Evolutionary conservation across 192 early-diverging fungal genomes (phyloP), one percentile per base, ranked within the genome.

Genomic region (Gorgonomyces haynaldii): DNA sequence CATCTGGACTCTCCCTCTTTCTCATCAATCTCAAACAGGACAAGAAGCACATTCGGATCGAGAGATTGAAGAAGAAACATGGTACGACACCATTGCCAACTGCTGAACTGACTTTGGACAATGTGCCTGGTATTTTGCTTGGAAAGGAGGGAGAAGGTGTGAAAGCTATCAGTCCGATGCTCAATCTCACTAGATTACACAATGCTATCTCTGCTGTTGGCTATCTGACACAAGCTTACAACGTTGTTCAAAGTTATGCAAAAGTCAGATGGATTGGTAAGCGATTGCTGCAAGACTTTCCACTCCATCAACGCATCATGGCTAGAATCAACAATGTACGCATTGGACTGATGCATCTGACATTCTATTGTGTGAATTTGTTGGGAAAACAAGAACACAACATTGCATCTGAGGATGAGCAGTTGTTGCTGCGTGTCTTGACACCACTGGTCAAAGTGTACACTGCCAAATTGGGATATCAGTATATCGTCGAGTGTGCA

Each of bases 141-240:
- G 81, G 81, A 15, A 37, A 57, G 12, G 42, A 47, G 19, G 45
- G 69, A 23, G 47, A 68, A 15, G 83, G 83, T 42, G 73, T 84
- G 3, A 63, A 66, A 23, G 73, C 64, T 31, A 82, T 85, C 22
- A 61, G 76, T 7, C 55, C 76, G 0, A 75, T 85, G 16, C 50
- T 85, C 43, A 85, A 82, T 31, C 78, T 85, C 26, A 85, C 83
- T 2, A 67, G 83, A 13, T 59, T 84, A 10, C 68, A 84, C 40
- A 66, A 61, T 24, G 68, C 66, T 23, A 42, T 80, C 35, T 65
- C 62, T 16, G 57, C 64, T 2, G 53, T 69, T 0, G 45, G 66
- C 13, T 56, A 34, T 13, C 60, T 85, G 24, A 60, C 70, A 13
- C 22, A 61, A 1, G 54, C 67, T 0, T 44, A 78, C 0, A 60